Evolutionary conservation across 495 filamentous ascomycete genomes (phyloP).

Genomic region (Sabuloglossum arenarium): DNA sequence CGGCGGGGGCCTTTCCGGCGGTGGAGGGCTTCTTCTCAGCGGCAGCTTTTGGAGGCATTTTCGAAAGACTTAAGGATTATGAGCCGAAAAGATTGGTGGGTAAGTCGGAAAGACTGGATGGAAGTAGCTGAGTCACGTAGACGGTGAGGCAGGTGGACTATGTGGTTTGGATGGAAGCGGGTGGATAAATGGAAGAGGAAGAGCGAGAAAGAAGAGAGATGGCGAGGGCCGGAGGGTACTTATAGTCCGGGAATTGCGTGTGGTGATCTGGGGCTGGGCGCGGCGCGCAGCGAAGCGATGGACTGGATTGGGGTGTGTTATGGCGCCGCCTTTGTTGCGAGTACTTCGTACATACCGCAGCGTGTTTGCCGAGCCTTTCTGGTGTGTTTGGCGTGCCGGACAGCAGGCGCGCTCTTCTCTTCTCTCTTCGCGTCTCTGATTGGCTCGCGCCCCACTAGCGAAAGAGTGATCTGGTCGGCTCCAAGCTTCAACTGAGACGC

Average conservation of each 20-base stretch:
- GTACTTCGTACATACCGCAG: too few species aligned
- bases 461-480: slow-evolving; percentile 5
- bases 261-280: slow-evolving; percentile 3
- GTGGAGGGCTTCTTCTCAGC: slow-evolving; percentile 93
- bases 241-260: slow-evolving; percentile 2
- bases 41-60: slow-evolving; percentile 89
- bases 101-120: not conserved
- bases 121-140: too few species aligned
- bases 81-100: not conserved
- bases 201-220: slow-evolving; percentile 1
- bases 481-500: not conserved
- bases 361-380: too few species aligned
- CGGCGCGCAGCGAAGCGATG: not conserved
- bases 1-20: slow-evolving; percentile 88
- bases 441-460: not conserved
- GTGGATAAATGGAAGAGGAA: slow-evolving; percentile 4
- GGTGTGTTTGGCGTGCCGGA: too few species aligned
- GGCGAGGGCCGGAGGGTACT: slow-evolving; percentile 5
- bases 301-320: not conserved
- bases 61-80: slow-evolving; percentile 15
- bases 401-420: too few species aligned
- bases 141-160: not conserved
- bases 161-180: slow-evolving; percentile 7
- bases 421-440: not conserved
- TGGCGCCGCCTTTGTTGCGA: not conserved